These are phyloP conservation scores for Cyathus striatus DNA, from an alignment of 768 basidiomycete species.

Conservation along the genomic window DNA sequence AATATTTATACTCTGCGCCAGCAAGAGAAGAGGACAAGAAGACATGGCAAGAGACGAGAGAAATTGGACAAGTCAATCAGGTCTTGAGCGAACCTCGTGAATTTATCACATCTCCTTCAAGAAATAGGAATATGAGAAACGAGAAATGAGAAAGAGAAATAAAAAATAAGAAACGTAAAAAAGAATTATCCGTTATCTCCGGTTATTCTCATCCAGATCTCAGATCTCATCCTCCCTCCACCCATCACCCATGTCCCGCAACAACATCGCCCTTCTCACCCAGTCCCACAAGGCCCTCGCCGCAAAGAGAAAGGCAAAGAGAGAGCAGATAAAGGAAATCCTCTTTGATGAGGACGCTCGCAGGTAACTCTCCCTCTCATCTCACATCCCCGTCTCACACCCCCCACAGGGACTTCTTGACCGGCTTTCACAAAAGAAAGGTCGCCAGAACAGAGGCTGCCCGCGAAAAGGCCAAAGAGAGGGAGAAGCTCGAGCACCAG, in stretches of 20 bases:
- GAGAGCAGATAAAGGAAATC: conserved; percentile 70
- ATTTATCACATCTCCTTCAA: no score
- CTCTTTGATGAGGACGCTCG: conserved; percentile 86
- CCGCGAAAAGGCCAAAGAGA: conserved; percentile 65
- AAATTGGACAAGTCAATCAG: no score
- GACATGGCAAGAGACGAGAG: no score
- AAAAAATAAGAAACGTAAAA: no score
- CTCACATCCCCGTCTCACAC: conserved; percentile 10
- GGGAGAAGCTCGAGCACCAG: conserved; percentile 71
- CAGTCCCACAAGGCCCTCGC: conserved; percentile 58
- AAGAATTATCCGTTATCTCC: no score
- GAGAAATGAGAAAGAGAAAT: no score
- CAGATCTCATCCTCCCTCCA: neutral
- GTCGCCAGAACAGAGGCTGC: conserved; percentile 75
- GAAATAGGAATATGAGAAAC: neutral
- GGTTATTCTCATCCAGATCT: no score
- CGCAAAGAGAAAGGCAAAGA: conserved; percentile 61
- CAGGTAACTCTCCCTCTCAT: conserved; percentile 37
- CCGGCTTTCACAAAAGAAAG: conserved; percentile 93
- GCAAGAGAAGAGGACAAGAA: neutral
- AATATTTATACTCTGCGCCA: neutral
- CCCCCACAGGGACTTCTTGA: conserved; percentile 72
- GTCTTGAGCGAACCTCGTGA: no score
- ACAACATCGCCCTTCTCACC: conserved; percentile 52
- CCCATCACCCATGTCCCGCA: conserved; percentile 13